These are phyloP conservation scores for Millerago galiae DNA, from an alignment of 805 yeast genomes.

Conservation along the genomic window DNA sequence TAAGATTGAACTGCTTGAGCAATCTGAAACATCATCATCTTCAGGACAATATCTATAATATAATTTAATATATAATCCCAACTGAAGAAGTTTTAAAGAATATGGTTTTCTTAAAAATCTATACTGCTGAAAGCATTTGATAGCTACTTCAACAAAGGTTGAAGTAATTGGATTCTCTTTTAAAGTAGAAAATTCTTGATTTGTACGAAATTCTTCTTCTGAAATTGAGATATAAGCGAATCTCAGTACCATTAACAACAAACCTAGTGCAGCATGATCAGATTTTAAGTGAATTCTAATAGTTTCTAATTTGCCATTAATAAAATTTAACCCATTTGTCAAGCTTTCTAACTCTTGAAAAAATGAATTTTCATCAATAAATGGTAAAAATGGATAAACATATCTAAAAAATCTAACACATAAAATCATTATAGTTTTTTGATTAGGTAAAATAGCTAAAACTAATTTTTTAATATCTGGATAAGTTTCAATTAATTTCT, in stretches of 20 bases:
- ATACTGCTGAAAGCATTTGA: constrained; percentile 44
- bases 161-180: constrained; percentile 9
- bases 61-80: constrained; percentile 40
- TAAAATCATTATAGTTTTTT: constrained; percentile 11
- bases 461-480: constrained; percentile 10
- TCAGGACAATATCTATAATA: constrained; percentile 47
- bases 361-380: constrained; percentile 18
- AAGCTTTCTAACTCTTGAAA: constrained; percentile 14
- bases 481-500: background rate
- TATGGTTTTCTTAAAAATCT: constrained; percentile 40
- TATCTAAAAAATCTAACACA: constrained; percentile 20
- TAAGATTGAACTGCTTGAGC: constrained; percentile 41
- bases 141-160: constrained; percentile 9
- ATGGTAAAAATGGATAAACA: constrained; percentile 22
- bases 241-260: constrained; percentile 18
- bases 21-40: constrained; percentile 50
- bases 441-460: constrained; percentile 14
- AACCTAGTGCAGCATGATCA: constrained; percentile 19
- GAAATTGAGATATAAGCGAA: constrained; percentile 16
- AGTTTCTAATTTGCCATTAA: constrained; percentile 1
- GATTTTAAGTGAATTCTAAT: constrained; percentile 13
- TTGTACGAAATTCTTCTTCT: constrained; percentile 9
- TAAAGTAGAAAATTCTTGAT: constrained; percentile 2
- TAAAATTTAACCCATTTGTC: constrained; percentile 5
- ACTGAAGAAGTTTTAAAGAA: constrained; percentile 42